These are phyloP conservation scores for Debaryomycetaceae sp. DNA, from an alignment of 1,139 yeast species.

Conservation along the genomic window DNA sequence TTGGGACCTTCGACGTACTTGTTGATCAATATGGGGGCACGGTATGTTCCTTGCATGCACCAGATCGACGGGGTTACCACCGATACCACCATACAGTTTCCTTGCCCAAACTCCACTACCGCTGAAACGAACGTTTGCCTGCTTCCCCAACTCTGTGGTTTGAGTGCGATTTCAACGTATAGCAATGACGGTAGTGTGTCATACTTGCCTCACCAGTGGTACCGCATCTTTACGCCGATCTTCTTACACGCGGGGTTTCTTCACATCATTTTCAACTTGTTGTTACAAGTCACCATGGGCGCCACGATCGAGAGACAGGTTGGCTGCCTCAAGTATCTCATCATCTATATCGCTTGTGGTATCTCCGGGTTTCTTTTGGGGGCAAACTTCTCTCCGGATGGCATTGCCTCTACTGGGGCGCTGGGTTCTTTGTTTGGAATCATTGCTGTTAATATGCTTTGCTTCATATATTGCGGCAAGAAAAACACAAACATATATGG, in stretches of 20 bases:
- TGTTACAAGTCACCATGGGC: conserved; percentile 62
- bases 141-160: conserved; percentile 58
- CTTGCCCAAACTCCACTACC: conserved; percentile 69
- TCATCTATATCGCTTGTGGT: conserved; percentile 61
- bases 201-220: conserved; percentile 60
- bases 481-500: conserved; percentile 43
- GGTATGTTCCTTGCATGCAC: conserved; percentile 73
- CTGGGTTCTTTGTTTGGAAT: conserved; percentile 74
- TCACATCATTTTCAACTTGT: conserved; percentile 62
- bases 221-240: conserved; percentile 66
- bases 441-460: conserved; percentile 57
- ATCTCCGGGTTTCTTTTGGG: conserved; percentile 68
- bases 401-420: conserved; percentile 70
- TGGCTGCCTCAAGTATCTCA: conserved; percentile 51
- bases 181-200: no score
- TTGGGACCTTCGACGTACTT: conserved; percentile 73
- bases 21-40: conserved; percentile 65
- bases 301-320: conserved; percentile 56
- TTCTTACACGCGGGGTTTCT: conserved; percentile 73
- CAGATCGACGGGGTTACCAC: conserved; percentile 48
- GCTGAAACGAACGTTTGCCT: conserved; percentile 52
- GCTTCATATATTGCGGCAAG: conserved; percentile 53
- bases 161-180: conserved; percentile 40
- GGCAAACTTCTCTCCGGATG: conserved; percentile 67
- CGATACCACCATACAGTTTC: conserved; percentile 44